A percentile compares a stretch with the other conserved stretches of the same genome.
These are phyloP conservation scores for Thymus mandschuricus DNA, from an alignment of 257 asterid species.

Conservation along the genomic window DNA sequence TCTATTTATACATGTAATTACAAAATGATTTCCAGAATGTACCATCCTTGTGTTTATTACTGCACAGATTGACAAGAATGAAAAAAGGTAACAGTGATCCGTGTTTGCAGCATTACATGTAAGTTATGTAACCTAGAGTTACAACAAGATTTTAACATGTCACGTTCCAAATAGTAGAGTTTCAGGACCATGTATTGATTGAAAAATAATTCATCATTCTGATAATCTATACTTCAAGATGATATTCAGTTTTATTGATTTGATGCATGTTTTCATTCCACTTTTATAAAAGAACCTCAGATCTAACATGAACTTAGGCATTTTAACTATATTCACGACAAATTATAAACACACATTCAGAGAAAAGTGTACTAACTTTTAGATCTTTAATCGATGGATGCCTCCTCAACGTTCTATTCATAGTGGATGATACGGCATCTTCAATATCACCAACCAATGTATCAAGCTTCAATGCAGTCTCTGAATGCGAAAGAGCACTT, in stretches of 20 bases:
- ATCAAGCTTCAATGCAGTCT: conserved; percentile 85
- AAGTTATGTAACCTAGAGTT: conserved; percentile 2
- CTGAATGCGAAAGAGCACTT: conserved; percentile 50
- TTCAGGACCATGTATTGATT: neutral
- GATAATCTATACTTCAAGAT: neutral
- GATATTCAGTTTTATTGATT: conserved; percentile 19
- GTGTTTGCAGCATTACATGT: neutral
- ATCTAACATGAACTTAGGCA: neutral
- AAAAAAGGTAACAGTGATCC: neutral
- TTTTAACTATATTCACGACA: conserved; percentile 16
- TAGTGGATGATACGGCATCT: conserved; percentile 82
- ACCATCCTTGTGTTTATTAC: conserved; percentile 13
- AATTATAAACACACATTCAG: conserved; percentile 22
- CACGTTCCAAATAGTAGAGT: conserved; percentile 8
- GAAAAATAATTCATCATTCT: neutral
- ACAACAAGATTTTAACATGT: neutral
- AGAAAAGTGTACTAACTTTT: conserved; percentile 60
- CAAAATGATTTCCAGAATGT: neutral
- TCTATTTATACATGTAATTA: neutral
- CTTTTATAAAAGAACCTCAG: neutral
- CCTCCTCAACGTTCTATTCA: conserved; percentile 66
- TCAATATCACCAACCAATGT: conserved; percentile 89
- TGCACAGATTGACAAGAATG: conserved; percentile 13
- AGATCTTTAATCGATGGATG: conserved; percentile 52
- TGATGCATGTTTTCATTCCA: neutral